Base-by-base conservation (phyloP, 371 early-diverging fungal genomes). In the Batrachochytrium dendrobatidis region DNA sequence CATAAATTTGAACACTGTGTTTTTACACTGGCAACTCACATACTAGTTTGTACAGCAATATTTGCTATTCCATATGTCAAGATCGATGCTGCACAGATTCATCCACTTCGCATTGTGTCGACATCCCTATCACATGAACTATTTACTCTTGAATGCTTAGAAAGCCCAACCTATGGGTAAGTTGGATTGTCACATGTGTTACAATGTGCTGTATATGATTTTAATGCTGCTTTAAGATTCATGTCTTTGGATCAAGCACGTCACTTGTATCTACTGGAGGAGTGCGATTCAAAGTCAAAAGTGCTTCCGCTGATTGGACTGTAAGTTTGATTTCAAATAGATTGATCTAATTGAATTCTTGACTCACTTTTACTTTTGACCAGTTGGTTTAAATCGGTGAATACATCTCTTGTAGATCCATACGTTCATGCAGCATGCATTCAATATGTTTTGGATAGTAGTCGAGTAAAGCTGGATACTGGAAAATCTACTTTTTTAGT, bases 171-270 rank as follows among this genome's bases (percentile, higher is more conserved):
- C n/a, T n/a, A n/a, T n/a, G n/a, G n/a, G n/a, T n/a, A n/a, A n/a
- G n/a, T n/a, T n/a, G n/a, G n/a, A n/a, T n/a, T n/a, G n/a, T n/a
- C n/a, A n/a, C n/a, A n/a, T n/a, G n/a, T n/a, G n/a, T n/a, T n/a
- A n/a, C n/a, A n/a, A n/a, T n/a, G n/a, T n/a, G n/a, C n/a, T n/a
- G n/a, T n/a, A n/a, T n/a, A n/a, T n/a, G n/a, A n/a, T n/a, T n/a
- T n/a, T n/a, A n/a, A 39, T n/a, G 39, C 39, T n/a, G 39, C 39
- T 39, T 39, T 39, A 15, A n/a, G 39, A n/a, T 39, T 39, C 39
- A 39, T 39, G 39, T 39, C 39, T n/a, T 15, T 39, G 12, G 39
- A 39, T n/a, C 39, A 39, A n/a, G 39, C 39, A 39, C 39, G 39
- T n/a, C 39, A 39, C n/a, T n/a, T 39, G 39, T 39, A 39, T n/a